Conservation (phyloP, 2,329 filamentous ascomycete species). For the Arachnopeziza araneosa region DNA sequence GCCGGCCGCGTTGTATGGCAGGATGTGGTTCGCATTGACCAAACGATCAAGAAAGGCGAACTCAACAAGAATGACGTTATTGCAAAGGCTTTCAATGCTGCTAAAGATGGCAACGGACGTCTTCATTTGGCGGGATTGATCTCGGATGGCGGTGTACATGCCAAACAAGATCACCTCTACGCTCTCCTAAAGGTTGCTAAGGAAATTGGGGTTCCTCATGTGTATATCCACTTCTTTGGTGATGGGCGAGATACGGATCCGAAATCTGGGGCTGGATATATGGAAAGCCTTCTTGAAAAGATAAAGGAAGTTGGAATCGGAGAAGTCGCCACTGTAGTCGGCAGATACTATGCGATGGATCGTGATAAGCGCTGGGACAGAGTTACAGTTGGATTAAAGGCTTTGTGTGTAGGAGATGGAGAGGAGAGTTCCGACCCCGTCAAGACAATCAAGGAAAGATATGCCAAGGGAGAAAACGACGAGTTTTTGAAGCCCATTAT, state of each 20-base stretch:
- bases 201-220: slow-evolving; percentile 77
- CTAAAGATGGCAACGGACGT: slow-evolving; percentile 83
- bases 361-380: slow-evolving; percentile 99
- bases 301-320: slow-evolving; percentile 80
- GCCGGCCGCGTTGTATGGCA: slow-evolving; percentile 98
- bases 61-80: slow-evolving; percentile 32
- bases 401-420: slow-evolving; percentile 74
- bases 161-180: slow-evolving; percentile 91
- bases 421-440: slow-evolving; percentile 81
- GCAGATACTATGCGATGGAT: slow-evolving; percentile 98
- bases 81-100: slow-evolving; percentile 63
- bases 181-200: slow-evolving; percentile 86
- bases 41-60: slow-evolving; percentile 60
- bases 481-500: slow-evolving; percentile 99
- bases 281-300: slow-evolving; percentile 78
- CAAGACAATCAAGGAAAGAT: slow-evolving; percentile 79
- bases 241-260: slow-evolving; percentile 97
- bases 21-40: slow-evolving; percentile 93
- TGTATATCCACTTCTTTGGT: slow-evolving; percentile 98
- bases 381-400: slow-evolving; percentile 84
- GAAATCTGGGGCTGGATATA: slow-evolving; percentile 83
- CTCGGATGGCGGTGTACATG: slow-evolving; percentile 95
- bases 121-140: slow-evolving; percentile 89
- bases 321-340: slow-evolving; percentile 87
- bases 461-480: slow-evolving; percentile 83